Conservation (phyloP, 495 filamentous ascomycete genomes). For the Massariosphaeria phaeospora region DNA sequence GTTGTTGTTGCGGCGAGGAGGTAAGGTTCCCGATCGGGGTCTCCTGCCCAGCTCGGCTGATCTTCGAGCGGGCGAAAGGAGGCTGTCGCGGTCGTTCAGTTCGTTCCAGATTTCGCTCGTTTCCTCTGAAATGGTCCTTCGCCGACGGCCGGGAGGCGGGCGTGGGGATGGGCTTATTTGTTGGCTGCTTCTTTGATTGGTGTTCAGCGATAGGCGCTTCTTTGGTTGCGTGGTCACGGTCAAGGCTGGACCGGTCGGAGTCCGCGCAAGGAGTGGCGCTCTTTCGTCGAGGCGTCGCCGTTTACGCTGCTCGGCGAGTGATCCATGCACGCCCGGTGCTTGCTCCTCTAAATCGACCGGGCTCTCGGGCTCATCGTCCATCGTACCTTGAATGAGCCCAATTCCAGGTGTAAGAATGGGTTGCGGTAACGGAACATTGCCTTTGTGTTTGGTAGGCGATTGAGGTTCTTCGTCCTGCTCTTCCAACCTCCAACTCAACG, state of each 20-base stretch:
- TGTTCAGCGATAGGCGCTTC: conserved; percentile 21
- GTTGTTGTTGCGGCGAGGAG: conserved; percentile 14
- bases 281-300: conserved; percentile 21
- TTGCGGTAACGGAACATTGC: conserved; percentile 51
- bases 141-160: conserved; percentile 22
- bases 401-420: conserved; percentile 63
- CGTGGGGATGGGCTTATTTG: conserved; percentile 17
- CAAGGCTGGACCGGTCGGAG: conserved; percentile 17
- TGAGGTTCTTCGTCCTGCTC: conserved; percentile 51
- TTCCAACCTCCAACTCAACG: conserved; percentile 88
- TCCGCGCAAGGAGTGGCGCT: conserved; percentile 26
- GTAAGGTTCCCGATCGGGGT: conserved; percentile 27
- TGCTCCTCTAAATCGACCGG: conserved; percentile 54
- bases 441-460: conserved; percentile 18
- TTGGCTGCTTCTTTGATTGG: conserved; percentile 7
- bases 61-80: conserved; percentile 20
- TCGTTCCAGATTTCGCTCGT: conserved; percentile 41
- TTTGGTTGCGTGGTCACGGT: conserved; percentile 11
- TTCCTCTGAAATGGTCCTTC: conserved; percentile 30
- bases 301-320: conserved; percentile 14
- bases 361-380: conserved; percentile 22
- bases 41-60: conserved; percentile 26
- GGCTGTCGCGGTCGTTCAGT: conserved; percentile 34
- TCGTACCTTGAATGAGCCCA: conserved; percentile 54
- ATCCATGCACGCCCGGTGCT: conserved; percentile 20